Conservation (phyloP, 2,329 filamentous ascomycete species). For the Chaetomiaceae sp. region DNA sequence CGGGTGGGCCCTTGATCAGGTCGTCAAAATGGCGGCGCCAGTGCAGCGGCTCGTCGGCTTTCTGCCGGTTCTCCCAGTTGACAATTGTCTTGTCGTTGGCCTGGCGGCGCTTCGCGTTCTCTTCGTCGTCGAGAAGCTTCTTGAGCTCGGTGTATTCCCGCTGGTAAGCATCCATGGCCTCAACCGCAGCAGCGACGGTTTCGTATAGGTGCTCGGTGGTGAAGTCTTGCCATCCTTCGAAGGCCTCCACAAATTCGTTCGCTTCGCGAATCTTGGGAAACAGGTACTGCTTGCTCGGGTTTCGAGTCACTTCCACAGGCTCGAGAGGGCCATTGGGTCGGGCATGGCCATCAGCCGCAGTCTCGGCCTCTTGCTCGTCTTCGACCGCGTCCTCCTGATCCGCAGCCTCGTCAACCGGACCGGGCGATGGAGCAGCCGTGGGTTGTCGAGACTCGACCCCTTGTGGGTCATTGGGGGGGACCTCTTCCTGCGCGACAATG, state of each 20-base stretch:
- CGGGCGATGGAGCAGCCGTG: slow-evolving; percentile 22
- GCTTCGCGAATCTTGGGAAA: slow-evolving; percentile 48
- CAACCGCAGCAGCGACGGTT: slow-evolving; percentile 39
- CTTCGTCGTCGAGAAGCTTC: slow-evolving; percentile 50
- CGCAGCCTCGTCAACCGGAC: slow-evolving; percentile 15
- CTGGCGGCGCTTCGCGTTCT: slow-evolving; percentile 48
- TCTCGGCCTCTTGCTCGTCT: slow-evolving; percentile 19
- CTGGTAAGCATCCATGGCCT: slow-evolving; percentile 46
- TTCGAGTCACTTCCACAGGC: slow-evolving; percentile 22
- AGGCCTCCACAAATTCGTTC: slow-evolving; percentile 41
- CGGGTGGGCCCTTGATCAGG: slow-evolving; percentile 37
- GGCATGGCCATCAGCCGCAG: slow-evolving; percentile 9
- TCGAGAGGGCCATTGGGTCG: slow-evolving; percentile 13
- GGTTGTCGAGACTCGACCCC: slow-evolving; percentile 16
- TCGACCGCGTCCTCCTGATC: slow-evolving; percentile 16
- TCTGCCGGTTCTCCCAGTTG: slow-evolving; percentile 31
- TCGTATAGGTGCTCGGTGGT: slow-evolving; percentile 40
- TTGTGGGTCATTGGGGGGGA: slow-evolving; percentile 12
- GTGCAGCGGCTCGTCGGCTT: slow-evolving; percentile 23
- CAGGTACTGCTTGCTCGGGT: slow-evolving; percentile 33
- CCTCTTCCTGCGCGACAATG: too few relatives aligned
- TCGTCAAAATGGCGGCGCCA: slow-evolving; percentile 31
- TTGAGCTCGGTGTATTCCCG: slow-evolving; percentile 47
- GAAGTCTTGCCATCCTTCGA: slow-evolving; percentile 47
- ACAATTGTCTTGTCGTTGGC: slow-evolving; percentile 37